These are phyloP conservation scores for Trametes gibbosa DNA, from an alignment of 768 basidiomycete genomes.

Conservation along the genomic window DNA sequence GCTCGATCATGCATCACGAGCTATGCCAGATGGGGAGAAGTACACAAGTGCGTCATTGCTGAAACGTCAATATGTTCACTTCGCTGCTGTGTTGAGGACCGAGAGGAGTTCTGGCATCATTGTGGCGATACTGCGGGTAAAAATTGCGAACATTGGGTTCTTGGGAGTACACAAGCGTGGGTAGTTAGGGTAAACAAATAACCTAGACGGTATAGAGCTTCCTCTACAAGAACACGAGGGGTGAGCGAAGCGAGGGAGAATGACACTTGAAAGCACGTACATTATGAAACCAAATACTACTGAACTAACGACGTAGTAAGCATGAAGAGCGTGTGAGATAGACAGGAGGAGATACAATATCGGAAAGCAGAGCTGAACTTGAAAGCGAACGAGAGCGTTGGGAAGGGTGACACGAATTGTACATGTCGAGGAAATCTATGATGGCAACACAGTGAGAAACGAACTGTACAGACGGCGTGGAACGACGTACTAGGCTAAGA, in stretches of 20 bases:
- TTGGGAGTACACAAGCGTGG: neutral
- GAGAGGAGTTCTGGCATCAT: neutral
- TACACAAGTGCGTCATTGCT: constrained; percentile 1
- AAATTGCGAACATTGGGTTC: neutral
- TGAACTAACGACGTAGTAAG: neutral
- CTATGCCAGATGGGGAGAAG: neutral
- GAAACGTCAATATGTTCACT: neutral
- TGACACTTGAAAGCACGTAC: no score
- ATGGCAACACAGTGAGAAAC: neutral
- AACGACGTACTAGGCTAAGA: neutral
- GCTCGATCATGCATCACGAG: neutral
- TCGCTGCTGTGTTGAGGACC: neutral
- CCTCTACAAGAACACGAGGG: no score
- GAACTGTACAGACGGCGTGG: neutral
- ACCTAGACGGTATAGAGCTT: no score
- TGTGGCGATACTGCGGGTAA: neutral
- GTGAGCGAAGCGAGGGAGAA: no score
- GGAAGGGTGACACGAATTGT: no score
- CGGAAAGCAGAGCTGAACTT: neutral
- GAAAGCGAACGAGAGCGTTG: neutral
- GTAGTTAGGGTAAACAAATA: no score
- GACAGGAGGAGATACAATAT: neutral
- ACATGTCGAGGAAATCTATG: no score
- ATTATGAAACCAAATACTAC: neutral
- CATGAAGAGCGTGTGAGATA: neutral